Base-by-base conservation (phyloP, 2,329 filamentous ascomycete species). In the Aspergillus pseudoterreus region DNA sequence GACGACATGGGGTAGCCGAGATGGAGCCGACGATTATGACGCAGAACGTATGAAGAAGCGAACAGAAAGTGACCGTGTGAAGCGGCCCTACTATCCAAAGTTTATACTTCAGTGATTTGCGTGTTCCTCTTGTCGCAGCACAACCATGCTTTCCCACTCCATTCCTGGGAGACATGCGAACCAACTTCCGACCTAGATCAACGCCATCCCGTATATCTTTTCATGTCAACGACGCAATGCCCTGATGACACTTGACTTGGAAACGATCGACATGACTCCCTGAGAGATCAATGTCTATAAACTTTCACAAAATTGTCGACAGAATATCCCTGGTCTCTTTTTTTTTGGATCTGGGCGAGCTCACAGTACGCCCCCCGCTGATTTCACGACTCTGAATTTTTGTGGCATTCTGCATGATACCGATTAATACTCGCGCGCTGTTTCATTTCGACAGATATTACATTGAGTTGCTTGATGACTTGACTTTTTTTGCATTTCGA, bases 1-100 rank as follows among this genome's bases (percentile, higher is more conserved):
- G 92, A 96, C 92, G 42, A 92, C 91, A 47, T 96, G 92, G 92
- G 92, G 92, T 66, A 96, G 90, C 74, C 87, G 92, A 72, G 89
- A 90, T 63, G 92, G 94, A 63, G 92, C 90, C 66, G 92, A 96
- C 72, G 82, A 87, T 60, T 88, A 95, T 71, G 87, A 95, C 71
- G 81, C 81, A 57, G 79, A 84, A 61, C 85, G 87, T 65, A 84
- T 89, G 76, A 82, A 71, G 57, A 70, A 68, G 56, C 67, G 65
- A 48, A 69, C 68, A 46, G 66, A 67, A 56, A 62, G 59, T 50
- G 67, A 71, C 58, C 66, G 63, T 45, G 58, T 58, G 50, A 70
- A 71, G 53, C 62, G 58, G 52, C 61, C 62, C 22, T 69, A 69
- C 47, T 66, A 68, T 51, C 62, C 60, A 36, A 62, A 58, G 50